These are phyloP conservation scores for Eruca vesicaria DNA, from an alignment of 441 rosid genomes.

Conservation along the genomic window DNA sequence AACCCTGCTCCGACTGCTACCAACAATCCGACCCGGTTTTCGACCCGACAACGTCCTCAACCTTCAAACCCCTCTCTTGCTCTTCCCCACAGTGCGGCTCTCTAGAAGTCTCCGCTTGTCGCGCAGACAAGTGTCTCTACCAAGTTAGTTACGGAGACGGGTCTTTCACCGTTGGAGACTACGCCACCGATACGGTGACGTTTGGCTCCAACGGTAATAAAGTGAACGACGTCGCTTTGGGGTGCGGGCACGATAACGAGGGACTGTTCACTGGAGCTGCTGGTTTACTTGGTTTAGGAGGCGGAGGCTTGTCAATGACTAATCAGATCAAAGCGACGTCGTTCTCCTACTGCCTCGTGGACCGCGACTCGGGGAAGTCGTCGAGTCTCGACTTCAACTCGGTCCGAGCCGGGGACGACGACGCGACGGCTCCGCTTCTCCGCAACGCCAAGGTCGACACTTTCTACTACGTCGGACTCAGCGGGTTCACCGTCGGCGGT, in stretches of 20 bases:
- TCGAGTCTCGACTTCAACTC: slow-evolving; percentile 64
- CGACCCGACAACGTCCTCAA: slow-evolving; percentile 45
- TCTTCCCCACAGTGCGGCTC: slow-evolving; percentile 40
- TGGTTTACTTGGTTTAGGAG: slow-evolving; percentile 65
- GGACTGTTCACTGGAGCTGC: slow-evolving; percentile 62
- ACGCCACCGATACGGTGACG: slow-evolving; percentile 55
- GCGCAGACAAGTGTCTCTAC: slow-evolving; percentile 42
- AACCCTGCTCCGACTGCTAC: slow-evolving; percentile 55
- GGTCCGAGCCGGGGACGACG: slow-evolving; percentile 26
- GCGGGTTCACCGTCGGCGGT: slow-evolving; percentile 67
- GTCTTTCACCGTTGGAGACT: slow-evolving; percentile 57
- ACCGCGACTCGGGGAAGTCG: slow-evolving; percentile 49
- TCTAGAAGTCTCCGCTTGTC: slow-evolving; percentile 43
- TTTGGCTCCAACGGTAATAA: slow-evolving; percentile 47
- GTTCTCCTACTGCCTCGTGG: slow-evolving; percentile 59
- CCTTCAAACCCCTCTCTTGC: slow-evolving; percentile 48
- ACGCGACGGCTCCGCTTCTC: slow-evolving; percentile 49
- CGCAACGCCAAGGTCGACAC: slow-evolving; percentile 48
- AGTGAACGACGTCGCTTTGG: slow-evolving; percentile 43
- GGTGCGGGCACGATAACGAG: slow-evolving; percentile 65
- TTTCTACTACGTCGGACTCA: slow-evolving; percentile 58
- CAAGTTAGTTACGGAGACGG: slow-evolving; percentile 67
- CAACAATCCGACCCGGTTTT: slow-evolving; percentile 64
- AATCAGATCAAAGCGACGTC: slow-evolving; percentile 51
- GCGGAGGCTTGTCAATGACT: slow-evolving; percentile 51